Evolutionary conservation across 2,329 filamentous ascomycete species (phyloP), one percentile per base, ranked within the genome.

Genomic region (Sarocladium oryzae): DNA sequence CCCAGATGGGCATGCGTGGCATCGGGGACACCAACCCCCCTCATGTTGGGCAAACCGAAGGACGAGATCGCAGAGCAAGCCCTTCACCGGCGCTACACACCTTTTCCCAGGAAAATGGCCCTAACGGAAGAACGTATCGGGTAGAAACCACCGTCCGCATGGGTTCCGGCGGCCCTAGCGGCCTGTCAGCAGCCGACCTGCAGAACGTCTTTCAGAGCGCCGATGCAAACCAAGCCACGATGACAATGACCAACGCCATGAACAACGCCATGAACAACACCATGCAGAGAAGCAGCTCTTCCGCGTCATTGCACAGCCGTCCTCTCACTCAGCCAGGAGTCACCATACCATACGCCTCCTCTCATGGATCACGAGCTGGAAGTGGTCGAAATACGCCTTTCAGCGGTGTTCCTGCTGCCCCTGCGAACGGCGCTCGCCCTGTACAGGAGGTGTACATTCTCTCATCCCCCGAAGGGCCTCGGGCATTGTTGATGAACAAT

Each of bases 391-490:
- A 67, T 26, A 79, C 74, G 6, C 76, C 76, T 2, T 36, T 37
- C 15, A n/a, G 33, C 28, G 43, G 43, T 21, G 56, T 49, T 50
- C 53, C 53, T 49, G 55, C 55, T 55, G 41, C 13, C 40, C 53
- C 43, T 33, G 56, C 56, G 15, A 40, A 54, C 21, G 51, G 60
- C 13, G 45, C 62, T 16, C 61, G 61, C 28, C 66, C 66, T 21
- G 63, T 61, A 2, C 69, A 74, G 0, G 75, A 80, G 53, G 77
- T 84, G 2, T 85, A 84, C 56, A 76, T 85, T 21, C 61, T 85
- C 6, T 78, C 74, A 15, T 84, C 82, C 0, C 80, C 81, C 1
- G 70, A 72, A 37, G 82, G 82, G 1, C 82, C 81, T 1, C 74
- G 75, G 18, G 81, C 74, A 5, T 63, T 85, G 1, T 62, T 85